A percentile compares a stretch with the other conserved stretches of the same genome.
These are phyloP conservation scores for Xylariales sp. DNA, from an alignment of 2,329 filamentous ascomycete species.

Conservation along the genomic window DNA sequence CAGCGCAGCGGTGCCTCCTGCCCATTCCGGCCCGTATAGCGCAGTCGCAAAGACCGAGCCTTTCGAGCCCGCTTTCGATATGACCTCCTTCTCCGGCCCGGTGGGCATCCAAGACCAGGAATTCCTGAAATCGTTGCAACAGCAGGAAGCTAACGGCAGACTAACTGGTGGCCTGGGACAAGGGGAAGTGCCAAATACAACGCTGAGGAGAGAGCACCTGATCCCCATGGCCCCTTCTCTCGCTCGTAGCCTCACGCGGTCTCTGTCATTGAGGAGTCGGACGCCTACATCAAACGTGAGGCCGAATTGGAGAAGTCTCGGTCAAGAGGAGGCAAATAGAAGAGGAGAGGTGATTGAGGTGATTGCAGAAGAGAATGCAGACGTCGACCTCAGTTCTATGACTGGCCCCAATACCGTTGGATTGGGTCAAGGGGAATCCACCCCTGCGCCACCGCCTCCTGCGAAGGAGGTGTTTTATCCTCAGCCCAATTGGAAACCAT, in stretches of 20 bases:
- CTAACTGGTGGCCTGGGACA: constrained; percentile 69
- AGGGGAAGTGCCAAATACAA: constrained; percentile 62
- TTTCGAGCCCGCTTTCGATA: constrained; percentile 55
- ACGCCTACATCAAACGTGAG: constrained; percentile 43
- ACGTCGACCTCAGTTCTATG: constrained; percentile 65
- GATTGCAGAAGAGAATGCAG: constrained; percentile 60
- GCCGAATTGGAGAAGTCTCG: constrained; percentile 61
- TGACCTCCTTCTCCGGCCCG: constrained; percentile 60
- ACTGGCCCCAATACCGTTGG: constrained; percentile 55
- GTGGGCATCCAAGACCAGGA: constrained; percentile 57
- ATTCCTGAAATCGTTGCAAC: constrained; percentile 60
- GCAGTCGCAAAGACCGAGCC: constrained; percentile 43
- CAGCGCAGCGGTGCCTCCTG: constrained; percentile 46
- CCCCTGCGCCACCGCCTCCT: constrained; percentile 54
- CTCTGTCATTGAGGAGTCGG: constrained; percentile 54
- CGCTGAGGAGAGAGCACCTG: constrained; percentile 63
- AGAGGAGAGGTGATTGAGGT: constrained; percentile 70
- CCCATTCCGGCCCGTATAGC: constrained; percentile 50
- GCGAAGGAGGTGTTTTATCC: constrained; percentile 68
- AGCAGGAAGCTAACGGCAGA: constrained; percentile 65
- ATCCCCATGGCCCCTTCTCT: constrained; percentile 53
- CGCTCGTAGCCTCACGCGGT: constrained; percentile 54
- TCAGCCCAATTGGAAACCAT: constrained; percentile 74
- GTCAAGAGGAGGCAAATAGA: constrained; percentile 69
- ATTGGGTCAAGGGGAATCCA: constrained; percentile 48